A percentile compares a stretch with the other conserved stretches of the same genome.
These are phyloP conservation scores for Bruguiera gymnorhiza DNA, from an alignment of 345 rosid species.

Conservation along the genomic window DNA sequence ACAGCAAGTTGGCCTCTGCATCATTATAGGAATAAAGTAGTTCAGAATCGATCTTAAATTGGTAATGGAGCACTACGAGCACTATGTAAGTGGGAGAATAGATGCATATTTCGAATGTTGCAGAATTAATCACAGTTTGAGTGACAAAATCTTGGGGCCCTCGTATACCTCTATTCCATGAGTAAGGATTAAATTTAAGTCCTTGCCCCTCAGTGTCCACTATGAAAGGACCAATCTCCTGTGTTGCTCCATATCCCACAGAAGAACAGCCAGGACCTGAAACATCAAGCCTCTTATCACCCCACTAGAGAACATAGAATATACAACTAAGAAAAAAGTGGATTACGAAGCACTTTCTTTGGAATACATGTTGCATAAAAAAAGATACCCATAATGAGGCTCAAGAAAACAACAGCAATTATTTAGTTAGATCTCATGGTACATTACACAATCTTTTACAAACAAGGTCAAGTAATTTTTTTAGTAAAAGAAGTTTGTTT, in stretches of 20 bases:
- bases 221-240: constrained; percentile 94
- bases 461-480: neutral
- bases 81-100: constrained; percentile 9
- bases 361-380: constrained; percentile 18
- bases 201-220: constrained; percentile 62
- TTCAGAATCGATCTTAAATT: neutral
- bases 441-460: constrained; percentile 12
- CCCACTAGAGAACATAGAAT: constrained; percentile 30
- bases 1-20: constrained; percentile 87
- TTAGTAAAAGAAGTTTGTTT: neutral
- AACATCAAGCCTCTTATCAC: constrained; percentile 46
- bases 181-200: constrained; percentile 54
- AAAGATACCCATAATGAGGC: constrained; percentile 9
- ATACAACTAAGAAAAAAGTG: neutral
- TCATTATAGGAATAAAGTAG: constrained; percentile 27
- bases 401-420: constrained; percentile 9
- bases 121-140: neutral
- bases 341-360: constrained; percentile 10
- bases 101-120: neutral
- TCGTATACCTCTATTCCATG: constrained; percentile 77
- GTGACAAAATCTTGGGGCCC: neutral
- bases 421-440: constrained; percentile 11
- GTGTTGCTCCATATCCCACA: constrained; percentile 94
- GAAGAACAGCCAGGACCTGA: constrained; percentile 98
- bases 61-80: constrained; percentile 13